phyloP scores from a whole-genome alignment of 2,329 filamentous ascomycete genomes.

The Kalaharituber pfeilii region DNA sequence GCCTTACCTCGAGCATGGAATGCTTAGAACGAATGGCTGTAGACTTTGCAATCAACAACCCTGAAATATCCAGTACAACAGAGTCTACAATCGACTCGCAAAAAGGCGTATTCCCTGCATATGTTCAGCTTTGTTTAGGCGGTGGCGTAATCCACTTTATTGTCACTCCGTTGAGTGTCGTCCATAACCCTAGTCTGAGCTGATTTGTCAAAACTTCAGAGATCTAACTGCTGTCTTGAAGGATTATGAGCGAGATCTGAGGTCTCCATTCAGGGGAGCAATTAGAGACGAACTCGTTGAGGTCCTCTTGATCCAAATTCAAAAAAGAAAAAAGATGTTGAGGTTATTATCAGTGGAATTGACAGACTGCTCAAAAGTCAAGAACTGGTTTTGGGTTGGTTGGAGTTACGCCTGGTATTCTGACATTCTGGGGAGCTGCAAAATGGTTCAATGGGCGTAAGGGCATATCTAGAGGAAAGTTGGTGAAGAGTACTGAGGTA shows the following conservation, averaged over 20 bases:
- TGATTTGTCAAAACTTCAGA: conserved; percentile 63
- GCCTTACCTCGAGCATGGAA: conserved; percentile 71
- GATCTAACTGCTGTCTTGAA: conserved; percentile 81
- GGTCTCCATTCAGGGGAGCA: conserved; percentile 64
- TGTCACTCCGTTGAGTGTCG: no score
- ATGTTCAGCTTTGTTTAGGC: no score
- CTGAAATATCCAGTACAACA: conserved; percentile 38
- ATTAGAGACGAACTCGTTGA: conserved; percentile 73
- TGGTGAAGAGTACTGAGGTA: conserved; percentile 48
- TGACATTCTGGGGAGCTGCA: conserved; percentile 59
- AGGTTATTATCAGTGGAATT: conserved; percentile 89
- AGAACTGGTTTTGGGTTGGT: conserved; percentile 93
- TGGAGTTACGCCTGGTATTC: conserved; percentile 77
- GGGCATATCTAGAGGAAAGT: conserved; percentile 48
- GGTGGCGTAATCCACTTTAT: no score
- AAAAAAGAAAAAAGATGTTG: conserved; percentile 99
- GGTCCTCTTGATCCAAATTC: conserved; percentile 83
- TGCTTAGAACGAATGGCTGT: conserved; percentile 96
- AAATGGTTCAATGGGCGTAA: conserved; percentile 54
- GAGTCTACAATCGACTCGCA: conserved; percentile 31
- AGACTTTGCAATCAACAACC: conserved; percentile 78
- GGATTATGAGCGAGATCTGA: conserved; percentile 79
- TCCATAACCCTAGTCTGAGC: no score
- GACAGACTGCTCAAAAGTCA: conserved; percentile 89
- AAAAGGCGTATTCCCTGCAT: no score